phyloP scores from a whole-genome alignment of 345 rosid species.

The Leavenworthia alabamica region DNA sequence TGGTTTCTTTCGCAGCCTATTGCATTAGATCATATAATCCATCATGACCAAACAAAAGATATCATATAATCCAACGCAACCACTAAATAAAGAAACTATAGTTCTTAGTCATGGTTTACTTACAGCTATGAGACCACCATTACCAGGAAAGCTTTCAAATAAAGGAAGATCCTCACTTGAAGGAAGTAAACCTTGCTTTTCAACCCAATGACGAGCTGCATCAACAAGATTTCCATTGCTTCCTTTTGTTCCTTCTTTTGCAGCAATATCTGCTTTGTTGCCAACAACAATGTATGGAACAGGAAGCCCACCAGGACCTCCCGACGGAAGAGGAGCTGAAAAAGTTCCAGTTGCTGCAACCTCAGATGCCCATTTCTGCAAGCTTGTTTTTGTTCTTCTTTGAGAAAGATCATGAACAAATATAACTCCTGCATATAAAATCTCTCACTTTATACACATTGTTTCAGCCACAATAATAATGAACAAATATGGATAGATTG shows the following conservation, averaged over 20 bases:
- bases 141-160: background rate
- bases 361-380: conserved; percentile 90
- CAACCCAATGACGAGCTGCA: conserved; percentile 97
- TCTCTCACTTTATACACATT: background rate
- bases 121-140: background rate
- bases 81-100: background rate
- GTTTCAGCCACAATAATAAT: conserved; percentile 4
- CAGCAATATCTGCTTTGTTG: conserved; percentile 84
- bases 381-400: conserved; percentile 80
- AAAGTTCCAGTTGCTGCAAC: conserved; percentile 73
- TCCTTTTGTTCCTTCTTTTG: conserved; percentile 78
- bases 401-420: conserved; percentile 69
- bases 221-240: conserved; percentile 96
- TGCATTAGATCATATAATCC: background rate
- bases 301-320: conserved; percentile 91
- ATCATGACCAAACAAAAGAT: too few relatives aligned
- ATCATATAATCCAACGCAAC: background rate
- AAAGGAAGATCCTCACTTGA: conserved; percentile 85
- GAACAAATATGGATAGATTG: background rate
- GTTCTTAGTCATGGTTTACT: background rate
- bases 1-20: conserved; percentile 88
- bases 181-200: conserved; percentile 86
- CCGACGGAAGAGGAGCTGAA: conserved; percentile 80
- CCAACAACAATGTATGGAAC: conserved; percentile 84
- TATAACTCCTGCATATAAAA: conserved; percentile 32